These are phyloP conservation scores for Xylariaceae sp. DNA, from an alignment of 2,329 filamentous ascomycete species.

Conservation along the genomic window DNA sequence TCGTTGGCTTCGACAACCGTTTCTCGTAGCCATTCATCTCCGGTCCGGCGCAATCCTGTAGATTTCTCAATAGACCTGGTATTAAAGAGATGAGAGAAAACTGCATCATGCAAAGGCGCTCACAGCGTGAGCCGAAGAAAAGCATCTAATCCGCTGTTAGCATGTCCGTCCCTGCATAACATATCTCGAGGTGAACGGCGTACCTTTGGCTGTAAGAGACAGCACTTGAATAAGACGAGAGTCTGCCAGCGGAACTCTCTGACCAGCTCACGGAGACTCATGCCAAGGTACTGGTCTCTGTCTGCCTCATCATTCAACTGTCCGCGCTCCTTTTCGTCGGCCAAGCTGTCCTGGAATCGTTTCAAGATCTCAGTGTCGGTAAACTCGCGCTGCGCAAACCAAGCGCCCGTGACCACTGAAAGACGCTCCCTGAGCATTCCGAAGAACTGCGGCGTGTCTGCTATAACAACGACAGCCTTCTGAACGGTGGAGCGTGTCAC, in stretches of 20 bases:
- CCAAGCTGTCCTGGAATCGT: constrained; percentile 85
- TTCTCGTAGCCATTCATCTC: constrained; percentile 79
- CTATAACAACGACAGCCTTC: constrained; percentile 94
- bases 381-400: constrained; percentile 95
- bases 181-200: constrained; percentile 6
- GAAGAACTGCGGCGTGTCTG: constrained; percentile 83
- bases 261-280: constrained; percentile 83
- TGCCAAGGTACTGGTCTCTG: constrained; percentile 80
- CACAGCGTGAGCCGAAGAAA: constrained; percentile 95
- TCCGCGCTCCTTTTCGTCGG: constrained; percentile 57
- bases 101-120: constrained; percentile 95
- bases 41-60: constrained; percentile 96
- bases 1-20: constrained; percentile 69
- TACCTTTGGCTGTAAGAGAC: constrained; percentile 91
- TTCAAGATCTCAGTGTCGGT: constrained; percentile 83
- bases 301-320: constrained; percentile 61
- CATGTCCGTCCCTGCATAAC: not conserved
- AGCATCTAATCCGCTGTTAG: constrained; percentile 64
- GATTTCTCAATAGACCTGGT: constrained; percentile 80
- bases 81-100: constrained; percentile 95
- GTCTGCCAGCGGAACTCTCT: constrained; percentile 95
- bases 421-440: constrained; percentile 86
- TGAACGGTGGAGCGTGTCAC: constrained; percentile 97
- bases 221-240: constrained; percentile 86
- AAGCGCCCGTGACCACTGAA: constrained; percentile 84